A percentile compares a stretch with the other conserved stretches of the same genome.
These are phyloP conservation scores for Paraglomus brasilianum DNA, from an alignment of 192 early-diverging fungal genomes.

Conservation along the genomic window DNA sequence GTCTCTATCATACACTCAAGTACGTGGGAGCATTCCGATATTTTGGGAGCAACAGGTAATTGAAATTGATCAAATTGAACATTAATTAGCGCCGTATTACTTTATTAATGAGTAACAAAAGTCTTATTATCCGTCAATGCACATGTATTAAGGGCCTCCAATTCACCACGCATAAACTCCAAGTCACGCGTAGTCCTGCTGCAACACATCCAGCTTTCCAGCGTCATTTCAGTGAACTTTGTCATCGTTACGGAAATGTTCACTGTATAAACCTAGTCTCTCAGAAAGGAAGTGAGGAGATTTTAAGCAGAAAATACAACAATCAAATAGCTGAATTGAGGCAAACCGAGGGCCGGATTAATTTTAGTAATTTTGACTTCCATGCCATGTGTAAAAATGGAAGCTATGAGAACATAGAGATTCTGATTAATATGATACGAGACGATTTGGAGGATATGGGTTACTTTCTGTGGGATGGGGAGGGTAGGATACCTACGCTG, in stretches of 20 bases:
- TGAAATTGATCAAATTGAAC: not conserved
- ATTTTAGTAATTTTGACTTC: slow-evolving; percentile 81
- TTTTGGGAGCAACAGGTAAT: slow-evolving; percentile 91
- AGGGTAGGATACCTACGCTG: slow-evolving; percentile 53
- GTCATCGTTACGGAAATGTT: slow-evolving; percentile 70
- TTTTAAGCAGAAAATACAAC: slow-evolving; percentile 69
- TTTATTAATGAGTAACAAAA: not conserved
- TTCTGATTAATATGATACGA: slow-evolving; percentile 55
- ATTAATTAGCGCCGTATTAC: no score
- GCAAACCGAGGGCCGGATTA: slow-evolving; percentile 33
- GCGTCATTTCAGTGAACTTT: slow-evolving; percentile 71
- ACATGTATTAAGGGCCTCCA: slow-evolving; percentile 75
- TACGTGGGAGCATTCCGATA: slow-evolving; percentile 86
- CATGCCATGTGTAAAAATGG: slow-evolving; percentile 76
- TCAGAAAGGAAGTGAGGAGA: slow-evolving; percentile 67
- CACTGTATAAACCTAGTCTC: slow-evolving; percentile 80
- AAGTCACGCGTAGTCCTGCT: slow-evolving; percentile 75
- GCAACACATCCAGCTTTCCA: slow-evolving; percentile 83
- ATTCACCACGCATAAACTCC: slow-evolving; percentile 78
- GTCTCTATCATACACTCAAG: slow-evolving; percentile 76
- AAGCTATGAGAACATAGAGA: slow-evolving; percentile 70
- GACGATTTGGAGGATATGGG: slow-evolving; percentile 57
- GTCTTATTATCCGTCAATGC: slow-evolving; percentile 14
- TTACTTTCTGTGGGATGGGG: slow-evolving; percentile 68
- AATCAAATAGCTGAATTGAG: slow-evolving; percentile 47